phyloP scores from a whole-genome alignment of 139 green algal genomes.

The Chlorella vulgaris region DNA sequence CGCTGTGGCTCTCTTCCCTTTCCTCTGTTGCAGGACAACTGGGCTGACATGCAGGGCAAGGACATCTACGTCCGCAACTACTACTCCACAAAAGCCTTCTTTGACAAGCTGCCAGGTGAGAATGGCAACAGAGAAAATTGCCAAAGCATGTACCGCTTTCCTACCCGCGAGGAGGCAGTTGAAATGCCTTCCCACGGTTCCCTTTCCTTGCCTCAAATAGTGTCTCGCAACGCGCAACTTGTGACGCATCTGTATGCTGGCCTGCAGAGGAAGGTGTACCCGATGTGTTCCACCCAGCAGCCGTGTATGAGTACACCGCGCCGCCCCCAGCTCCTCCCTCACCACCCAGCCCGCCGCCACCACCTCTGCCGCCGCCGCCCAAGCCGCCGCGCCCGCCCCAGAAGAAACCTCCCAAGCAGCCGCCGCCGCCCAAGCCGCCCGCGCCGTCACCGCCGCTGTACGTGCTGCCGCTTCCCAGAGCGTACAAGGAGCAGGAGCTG shows the following conservation, averaged over 20 bases:
- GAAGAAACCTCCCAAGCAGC: not conserved
- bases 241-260: too few relatives aligned
- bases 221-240: not conserved
- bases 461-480: not conserved
- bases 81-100: constrained; percentile 35
- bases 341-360: constrained; percentile 12
- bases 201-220: not conserved
- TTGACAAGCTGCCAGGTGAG: constrained; percentile 26
- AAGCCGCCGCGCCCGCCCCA: constrained; percentile 4
- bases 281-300: constrained; percentile 29
- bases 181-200: constrained; percentile 3
- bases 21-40: constrained; percentile 23
- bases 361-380: constrained; percentile 3
- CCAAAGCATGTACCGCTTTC: too few relatives aligned
- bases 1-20: not conserved
- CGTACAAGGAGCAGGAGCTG: constrained; percentile 25
- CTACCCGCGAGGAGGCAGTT: not conserved
- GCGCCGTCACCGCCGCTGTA: not conserved
- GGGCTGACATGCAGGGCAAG: constrained; percentile 25
- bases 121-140: too few relatives aligned
- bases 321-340: constrained; percentile 24
- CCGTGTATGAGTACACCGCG: constrained; percentile 24
- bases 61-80: constrained; percentile 35
- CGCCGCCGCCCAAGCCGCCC: constrained; percentile 6
- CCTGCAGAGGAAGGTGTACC: not conserved